Conservation (phyloP, 208 protist species). For the Trypanosoma rangeli region DNA sequence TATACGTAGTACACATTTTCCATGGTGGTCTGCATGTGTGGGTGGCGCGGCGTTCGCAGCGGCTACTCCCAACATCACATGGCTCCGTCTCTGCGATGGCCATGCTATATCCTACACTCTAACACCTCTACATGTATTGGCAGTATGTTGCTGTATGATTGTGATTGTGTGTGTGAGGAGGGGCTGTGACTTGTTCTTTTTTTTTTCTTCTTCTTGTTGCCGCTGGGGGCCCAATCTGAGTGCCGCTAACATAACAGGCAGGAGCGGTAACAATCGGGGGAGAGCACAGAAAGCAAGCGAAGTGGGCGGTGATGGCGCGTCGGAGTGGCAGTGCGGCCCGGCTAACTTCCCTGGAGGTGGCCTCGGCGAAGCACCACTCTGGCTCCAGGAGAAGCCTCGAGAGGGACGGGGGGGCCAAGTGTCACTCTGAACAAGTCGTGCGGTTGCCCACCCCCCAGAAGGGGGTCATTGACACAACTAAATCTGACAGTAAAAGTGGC, state of each 20-base stretch:
- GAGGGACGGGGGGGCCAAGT: too few relatives aligned
- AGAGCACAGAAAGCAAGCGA: too few relatives aligned
- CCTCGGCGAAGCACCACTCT: neutral
- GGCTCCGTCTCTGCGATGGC: neutral
- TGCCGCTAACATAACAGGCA: neutral
- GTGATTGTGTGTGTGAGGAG: too few relatives aligned
- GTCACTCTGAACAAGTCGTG: neutral
- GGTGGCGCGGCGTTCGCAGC: neutral
- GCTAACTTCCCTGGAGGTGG: neutral
- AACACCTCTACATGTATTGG: neutral
- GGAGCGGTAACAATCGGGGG: too few relatives aligned
- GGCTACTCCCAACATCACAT: neutral
- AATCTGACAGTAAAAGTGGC: neutral
- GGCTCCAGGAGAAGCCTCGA: too few relatives aligned
- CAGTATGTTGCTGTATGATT: too few relatives aligned
- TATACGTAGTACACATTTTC: neutral
- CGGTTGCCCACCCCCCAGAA: neutral
- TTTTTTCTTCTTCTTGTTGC: too few relatives aligned
- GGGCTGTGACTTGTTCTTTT: too few relatives aligned
- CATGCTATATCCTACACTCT: neutral
- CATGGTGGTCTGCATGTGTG: neutral
- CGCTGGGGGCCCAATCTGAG: too few relatives aligned
- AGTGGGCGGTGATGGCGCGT: neutral
- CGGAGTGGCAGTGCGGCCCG: too few relatives aligned
- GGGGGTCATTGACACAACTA: neutral